phyloP scores from a whole-genome alignment of 495 filamentous ascomycete genomes.

The Aspergillus avenaceus region DNA sequence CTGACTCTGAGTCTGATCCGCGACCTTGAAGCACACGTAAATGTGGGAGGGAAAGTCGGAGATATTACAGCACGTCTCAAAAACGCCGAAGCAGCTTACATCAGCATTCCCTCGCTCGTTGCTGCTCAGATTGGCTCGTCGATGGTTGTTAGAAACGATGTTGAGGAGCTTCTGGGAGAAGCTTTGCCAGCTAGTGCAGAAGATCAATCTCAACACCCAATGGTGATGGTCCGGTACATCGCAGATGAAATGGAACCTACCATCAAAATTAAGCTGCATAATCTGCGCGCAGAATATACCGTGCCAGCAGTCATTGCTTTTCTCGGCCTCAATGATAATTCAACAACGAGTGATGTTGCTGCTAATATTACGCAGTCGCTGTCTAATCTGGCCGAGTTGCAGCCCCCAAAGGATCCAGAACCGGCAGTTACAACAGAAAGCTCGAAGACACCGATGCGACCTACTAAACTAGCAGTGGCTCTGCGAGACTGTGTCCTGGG shows the following conservation, averaged over 20 bases:
- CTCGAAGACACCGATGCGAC: constrained; percentile 31
- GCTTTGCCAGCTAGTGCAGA: constrained; percentile 28
- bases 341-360: constrained; percentile 69
- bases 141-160: constrained; percentile 55
- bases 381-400: constrained; percentile 64
- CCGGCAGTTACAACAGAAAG: constrained; percentile 10
- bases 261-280: constrained; percentile 79
- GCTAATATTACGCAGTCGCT: constrained; percentile 76
- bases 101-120: constrained; percentile 75
- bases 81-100: constrained; percentile 72
- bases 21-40: constrained; percentile 52
- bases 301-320: constrained; percentile 77
- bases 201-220: constrained; percentile 39
- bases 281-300: constrained; percentile 78
- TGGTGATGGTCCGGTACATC: constrained; percentile 79
- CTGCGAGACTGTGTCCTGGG: constrained; percentile 78
- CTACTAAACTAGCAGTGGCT: constrained; percentile 65
- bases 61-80: constrained; percentile 50
- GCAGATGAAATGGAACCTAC: constrained; percentile 92
- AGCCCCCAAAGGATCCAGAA: constrained; percentile 19
- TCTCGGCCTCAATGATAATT: constrained; percentile 61
- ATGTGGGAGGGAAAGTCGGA: constrained; percentile 63
- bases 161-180: constrained; percentile 65
- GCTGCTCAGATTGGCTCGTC: constrained; percentile 67
- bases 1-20: constrained; percentile 68